Conservation (phyloP, 345 rosid species). For the Linum usitatissimum region DNA sequence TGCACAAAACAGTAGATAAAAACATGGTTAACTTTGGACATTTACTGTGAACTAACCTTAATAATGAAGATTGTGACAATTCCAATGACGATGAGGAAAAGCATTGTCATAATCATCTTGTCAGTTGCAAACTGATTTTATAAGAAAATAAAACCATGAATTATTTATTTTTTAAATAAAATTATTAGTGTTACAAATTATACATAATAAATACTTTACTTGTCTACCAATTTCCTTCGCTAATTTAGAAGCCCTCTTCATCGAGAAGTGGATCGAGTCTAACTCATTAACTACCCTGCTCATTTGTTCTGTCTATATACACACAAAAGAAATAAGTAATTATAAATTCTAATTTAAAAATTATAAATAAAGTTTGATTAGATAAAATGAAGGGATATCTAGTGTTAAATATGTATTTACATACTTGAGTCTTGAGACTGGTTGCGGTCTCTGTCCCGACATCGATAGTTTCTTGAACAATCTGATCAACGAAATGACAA, state of each 20-base stretch:
- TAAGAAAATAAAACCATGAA: not conserved
- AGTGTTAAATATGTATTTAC: constrained; percentile 2
- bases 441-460: constrained; percentile 89
- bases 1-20: not conserved
- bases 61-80: constrained; percentile 79
- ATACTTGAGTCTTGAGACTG: constrained; percentile 87
- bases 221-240: constrained; percentile 99
- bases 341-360: no score
- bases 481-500: constrained; percentile 26
- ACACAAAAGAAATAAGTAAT: constrained; percentile 11
- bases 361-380: no score
- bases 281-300: constrained; percentile 92
- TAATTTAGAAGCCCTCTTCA: constrained; percentile 84
- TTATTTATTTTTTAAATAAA: no score
- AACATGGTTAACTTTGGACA: not conserved
- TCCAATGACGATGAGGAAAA: constrained; percentile 71
- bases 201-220: constrained; percentile 24
- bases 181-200: no score
- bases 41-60: constrained; percentile 37
- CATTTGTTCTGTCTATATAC: constrained; percentile 90
- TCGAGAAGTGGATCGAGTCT: constrained; percentile 88
- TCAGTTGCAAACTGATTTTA: constrained; percentile 80
- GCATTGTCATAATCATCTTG: constrained; percentile 75
- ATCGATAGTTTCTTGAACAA: constrained; percentile 74
- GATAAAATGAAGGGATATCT: no score